Evolutionary conservation across 2,329 filamentous ascomycete species (phyloP).

Genomic region (Aspergillus sp.): DNA sequence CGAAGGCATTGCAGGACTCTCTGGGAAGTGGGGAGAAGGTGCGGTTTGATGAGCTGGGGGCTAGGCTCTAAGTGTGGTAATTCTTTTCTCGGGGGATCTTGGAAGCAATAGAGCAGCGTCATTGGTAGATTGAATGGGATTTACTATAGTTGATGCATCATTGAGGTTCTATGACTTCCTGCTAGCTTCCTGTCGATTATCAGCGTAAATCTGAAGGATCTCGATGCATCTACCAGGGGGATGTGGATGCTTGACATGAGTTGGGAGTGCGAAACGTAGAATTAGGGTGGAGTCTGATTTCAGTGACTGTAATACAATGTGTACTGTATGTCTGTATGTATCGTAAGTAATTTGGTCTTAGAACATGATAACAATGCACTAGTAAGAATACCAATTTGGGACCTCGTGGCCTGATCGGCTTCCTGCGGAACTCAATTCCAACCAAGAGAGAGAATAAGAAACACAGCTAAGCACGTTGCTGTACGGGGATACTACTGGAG

Average conservation of each 20-base stretch:
- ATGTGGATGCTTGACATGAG: not conserved
- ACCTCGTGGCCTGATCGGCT: no score
- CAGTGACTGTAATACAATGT: not conserved
- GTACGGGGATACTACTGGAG: not conserved
- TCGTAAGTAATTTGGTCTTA: not conserved
- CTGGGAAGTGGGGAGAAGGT: conserved; percentile 58
- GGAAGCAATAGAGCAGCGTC: not conserved
- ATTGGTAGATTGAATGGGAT: not conserved
- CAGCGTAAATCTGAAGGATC: no score
- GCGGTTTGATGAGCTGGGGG: conserved; percentile 58
- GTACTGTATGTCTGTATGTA: not conserved
- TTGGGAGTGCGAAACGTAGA: not conserved
- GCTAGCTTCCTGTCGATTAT: no score
- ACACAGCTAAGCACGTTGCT: not conserved
- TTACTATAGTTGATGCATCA: not conserved
- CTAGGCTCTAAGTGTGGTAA: conserved; percentile 31
- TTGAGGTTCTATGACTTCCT: not conserved
- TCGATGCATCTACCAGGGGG: not conserved
- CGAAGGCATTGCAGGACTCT: conserved; percentile 59
- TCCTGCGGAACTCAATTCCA: no score
- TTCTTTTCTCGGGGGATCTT: not conserved
- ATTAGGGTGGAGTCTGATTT: not conserved
- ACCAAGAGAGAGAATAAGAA: not conserved
- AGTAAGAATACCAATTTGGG: not conserved
- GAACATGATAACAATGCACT: not conserved